Evolutionary conservation across 2,329 filamentous ascomycete species (phyloP).

Genomic region (Lithohypha guttulata): DNA sequence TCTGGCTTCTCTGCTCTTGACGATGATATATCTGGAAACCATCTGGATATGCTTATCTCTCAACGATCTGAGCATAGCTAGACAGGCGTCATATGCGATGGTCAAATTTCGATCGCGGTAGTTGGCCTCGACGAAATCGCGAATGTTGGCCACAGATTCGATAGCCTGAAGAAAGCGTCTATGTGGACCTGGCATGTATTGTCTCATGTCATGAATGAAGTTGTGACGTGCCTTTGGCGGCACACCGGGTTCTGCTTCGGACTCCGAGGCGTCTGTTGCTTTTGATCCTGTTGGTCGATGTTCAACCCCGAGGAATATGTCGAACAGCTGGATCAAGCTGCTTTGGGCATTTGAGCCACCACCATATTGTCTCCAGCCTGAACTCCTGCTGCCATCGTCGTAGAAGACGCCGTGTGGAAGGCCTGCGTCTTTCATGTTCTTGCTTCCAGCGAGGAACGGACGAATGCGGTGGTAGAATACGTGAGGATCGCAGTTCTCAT

Average conservation of each 20-base stretch:
- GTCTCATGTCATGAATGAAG: constrained; percentile 94
- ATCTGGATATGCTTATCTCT: constrained; percentile 94
- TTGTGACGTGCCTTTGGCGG: constrained; percentile 56
- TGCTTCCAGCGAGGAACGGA: constrained; percentile 90
- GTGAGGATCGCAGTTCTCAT: constrained; percentile 86
- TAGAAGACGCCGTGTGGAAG: constrained; percentile 80
- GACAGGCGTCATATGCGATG: constrained; percentile 80
- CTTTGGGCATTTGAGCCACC: constrained; percentile 96
- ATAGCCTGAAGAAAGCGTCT: constrained; percentile 80
- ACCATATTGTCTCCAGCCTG: constrained; percentile 70
- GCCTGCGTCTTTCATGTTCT: constrained; percentile 94
- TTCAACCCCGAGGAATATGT: constrained; percentile 78
- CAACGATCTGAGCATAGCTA: constrained; percentile 66
- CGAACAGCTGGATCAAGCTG: constrained; percentile 94
- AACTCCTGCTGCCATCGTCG: constrained; percentile 61
- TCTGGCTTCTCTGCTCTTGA: constrained; percentile 68
- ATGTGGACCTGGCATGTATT: constrained; percentile 92
- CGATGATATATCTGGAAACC: constrained; percentile 88
- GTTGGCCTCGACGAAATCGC: constrained; percentile 61
- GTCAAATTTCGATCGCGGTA: constrained; percentile 54
- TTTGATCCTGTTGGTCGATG: constrained; percentile 79
- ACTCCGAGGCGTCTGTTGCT: constrained; percentile 30
- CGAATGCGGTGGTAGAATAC: constrained; percentile 94
- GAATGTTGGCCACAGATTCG: constrained; percentile 70
- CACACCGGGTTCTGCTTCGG: constrained; percentile 37